These are phyloP conservation scores for Geranomyces michiganensis DNA, from an alignment of 192 early-diverging fungal species.

Conservation along the genomic window DNA sequence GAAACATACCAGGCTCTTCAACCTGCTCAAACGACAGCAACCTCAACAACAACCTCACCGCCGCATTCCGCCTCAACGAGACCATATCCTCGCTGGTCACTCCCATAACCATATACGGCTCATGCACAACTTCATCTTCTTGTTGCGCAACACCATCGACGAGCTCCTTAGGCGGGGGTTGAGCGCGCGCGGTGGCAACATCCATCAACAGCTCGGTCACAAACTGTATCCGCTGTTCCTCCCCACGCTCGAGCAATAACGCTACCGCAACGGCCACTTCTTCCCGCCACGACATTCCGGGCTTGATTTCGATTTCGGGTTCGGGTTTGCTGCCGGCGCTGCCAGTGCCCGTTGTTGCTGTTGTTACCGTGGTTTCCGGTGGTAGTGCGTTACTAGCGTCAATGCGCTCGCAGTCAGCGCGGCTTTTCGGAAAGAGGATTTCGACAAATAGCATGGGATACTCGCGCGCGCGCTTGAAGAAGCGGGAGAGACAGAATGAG, in stretches of 20 bases:
- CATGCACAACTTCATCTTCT: neutral
- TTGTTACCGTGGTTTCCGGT: constrained; percentile 6
- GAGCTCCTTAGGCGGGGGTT: neutral
- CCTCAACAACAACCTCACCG: constrained; percentile 8
- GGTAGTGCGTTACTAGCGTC: constrained; percentile 40
- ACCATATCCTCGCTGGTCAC: neutral
- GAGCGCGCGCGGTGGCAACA: constrained; percentile 3
- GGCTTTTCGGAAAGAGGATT: constrained; percentile 54
- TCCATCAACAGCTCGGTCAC: constrained; percentile 19
- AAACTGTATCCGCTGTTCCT: constrained; percentile 48
- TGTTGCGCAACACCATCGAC: neutral
- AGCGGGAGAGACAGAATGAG: constrained; percentile 51
- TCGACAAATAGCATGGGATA: constrained; percentile 65
- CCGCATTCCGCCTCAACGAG: constrained; percentile 4
- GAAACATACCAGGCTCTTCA: neutral
- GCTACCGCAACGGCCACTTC: constrained; percentile 56
- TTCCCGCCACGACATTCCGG: constrained; percentile 39
- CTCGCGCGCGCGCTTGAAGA: constrained; percentile 55
- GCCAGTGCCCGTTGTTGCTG: constrained; percentile 9
- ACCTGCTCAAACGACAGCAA: constrained; percentile 14
- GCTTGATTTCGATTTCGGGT: constrained; percentile 15
- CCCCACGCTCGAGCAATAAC: constrained; percentile 46
- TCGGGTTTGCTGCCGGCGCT: neutral
- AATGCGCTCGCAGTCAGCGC: constrained; percentile 42
- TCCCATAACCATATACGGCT: neutral